Base-by-base conservation (phyloP, 2,329 filamentous ascomycete genomes). In the Aspergillus sergii region DNA sequence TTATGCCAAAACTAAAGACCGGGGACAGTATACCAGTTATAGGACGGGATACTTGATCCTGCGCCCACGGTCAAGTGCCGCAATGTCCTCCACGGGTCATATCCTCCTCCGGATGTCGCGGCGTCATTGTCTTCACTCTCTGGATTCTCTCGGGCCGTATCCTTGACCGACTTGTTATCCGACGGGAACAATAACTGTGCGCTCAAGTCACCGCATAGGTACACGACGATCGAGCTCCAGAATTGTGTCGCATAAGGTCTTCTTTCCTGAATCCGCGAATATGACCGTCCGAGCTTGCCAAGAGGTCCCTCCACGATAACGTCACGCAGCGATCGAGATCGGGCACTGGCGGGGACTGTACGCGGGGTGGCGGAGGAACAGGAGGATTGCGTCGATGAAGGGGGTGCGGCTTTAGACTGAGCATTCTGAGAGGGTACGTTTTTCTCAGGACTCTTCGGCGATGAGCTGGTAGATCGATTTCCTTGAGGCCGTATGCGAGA, bases 241-340 rank as follows among this genome's bases (percentile, higher is more conserved):
- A 96, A 76, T 80, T 97, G 94, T 11, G 92, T 96, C n/a, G 85
- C 80, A 73, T 92, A 91, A 0, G 94, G 94, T 57, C 89, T 83
- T 57, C 85, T 84, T 58, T 86, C 82, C 79, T 97, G 93, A 54
- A 88, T 86, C 26, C 89, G 85, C 19, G 86, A 88, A 74, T 95
- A 97, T 65, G 75, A 75, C 45, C 72, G 64, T 10, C 73, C 78
- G 8, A 78, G 61, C 45, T 67, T 72, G 12, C 78, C 79, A 16
- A 79, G n/a, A 4, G 75, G 72, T 19, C 75, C 66, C 4, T 72
- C 68, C 32, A 67, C 65, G 19, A 78, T 72, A 9, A 71, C 65
- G 60, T 77, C 70, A n/a, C 70, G 66, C n/a, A 78, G 62, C 16
- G 72, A 69, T 46, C 71, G 71, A 30, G 62, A 61, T 28, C 66